A percentile compares a stretch with the other conserved stretches of the same genome.
Conservation (phyloP, 2,329 filamentous ascomycete genomes). For the Exophiala sp. region DNA sequence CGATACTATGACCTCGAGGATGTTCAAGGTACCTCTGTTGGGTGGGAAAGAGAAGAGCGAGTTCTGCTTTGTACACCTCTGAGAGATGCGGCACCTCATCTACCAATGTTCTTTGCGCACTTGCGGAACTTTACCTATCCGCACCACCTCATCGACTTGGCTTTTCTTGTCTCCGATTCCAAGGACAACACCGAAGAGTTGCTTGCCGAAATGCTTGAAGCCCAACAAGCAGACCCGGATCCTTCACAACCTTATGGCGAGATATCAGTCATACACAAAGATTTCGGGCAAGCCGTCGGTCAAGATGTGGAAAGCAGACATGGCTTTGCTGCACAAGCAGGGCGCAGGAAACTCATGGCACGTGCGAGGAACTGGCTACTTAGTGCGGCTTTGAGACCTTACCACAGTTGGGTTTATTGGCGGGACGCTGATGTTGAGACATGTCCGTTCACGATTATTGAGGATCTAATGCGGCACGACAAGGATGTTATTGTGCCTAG, state of each 20-base stretch:
- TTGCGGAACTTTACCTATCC: conserved; percentile 95
- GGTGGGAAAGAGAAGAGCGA: conserved; percentile 94
- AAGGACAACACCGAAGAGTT: conserved; percentile 83
- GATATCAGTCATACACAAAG: conserved; percentile 96
- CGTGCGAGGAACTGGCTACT: conserved; percentile 96
- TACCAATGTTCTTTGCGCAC: conserved; percentile 98
- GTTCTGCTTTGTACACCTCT: conserved; percentile 93
- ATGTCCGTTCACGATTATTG: conserved; percentile 90
- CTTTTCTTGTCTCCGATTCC: conserved; percentile 95
- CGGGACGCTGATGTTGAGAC: conserved; percentile 98
- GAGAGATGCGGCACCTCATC: conserved; percentile 84
- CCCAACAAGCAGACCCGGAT: conserved; percentile 75
- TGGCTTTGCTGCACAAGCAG: conserved; percentile 93
- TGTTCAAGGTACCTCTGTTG: conserved; percentile 83
- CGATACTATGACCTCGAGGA: conserved; percentile 95
- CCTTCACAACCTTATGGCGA: conserved; percentile 84
- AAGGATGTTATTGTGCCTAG: conserved; percentile 98
- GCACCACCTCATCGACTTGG: conserved; percentile 91
- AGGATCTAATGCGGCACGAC: conserved; percentile 97
- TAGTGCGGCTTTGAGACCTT: conserved; percentile 85
- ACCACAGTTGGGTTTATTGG: conserved; percentile 99
- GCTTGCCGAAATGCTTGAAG: conserved; percentile 70
- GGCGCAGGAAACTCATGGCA: conserved; percentile 92
- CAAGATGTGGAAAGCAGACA: conserved; percentile 97
- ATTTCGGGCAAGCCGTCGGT: conserved; percentile 96